Conservation (phyloP, 169 alveolate species). For the Plasmodium billcollinsi region DNA sequence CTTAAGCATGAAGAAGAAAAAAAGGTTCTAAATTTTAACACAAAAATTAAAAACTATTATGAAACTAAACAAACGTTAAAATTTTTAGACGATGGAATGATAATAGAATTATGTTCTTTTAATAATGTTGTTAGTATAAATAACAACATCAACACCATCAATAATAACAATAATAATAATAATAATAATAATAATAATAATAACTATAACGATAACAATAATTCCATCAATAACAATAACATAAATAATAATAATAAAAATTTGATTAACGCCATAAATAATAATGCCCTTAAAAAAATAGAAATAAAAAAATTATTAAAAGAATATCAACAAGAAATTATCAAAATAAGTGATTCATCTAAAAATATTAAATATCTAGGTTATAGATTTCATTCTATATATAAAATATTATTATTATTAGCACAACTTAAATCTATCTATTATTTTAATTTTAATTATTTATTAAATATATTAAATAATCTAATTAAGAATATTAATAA, state of each 20-base stretch:
- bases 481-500: constrained; percentile 66
- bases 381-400: constrained; percentile 54
- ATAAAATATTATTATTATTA: constrained; percentile 43
- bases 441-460: constrained; percentile 61
- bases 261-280: constrained; percentile 52
- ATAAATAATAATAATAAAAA: constrained; percentile 23
- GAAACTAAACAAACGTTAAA: constrained; percentile 74
- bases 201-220: no score
- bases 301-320: constrained; percentile 72
- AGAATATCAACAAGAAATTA: constrained; percentile 65
- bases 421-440: constrained; percentile 22
- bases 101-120: constrained; percentile 53
- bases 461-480: constrained; percentile 52
- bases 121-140: constrained; percentile 20
- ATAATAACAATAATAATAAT: constrained; percentile 21
- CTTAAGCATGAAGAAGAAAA: constrained; percentile 69
- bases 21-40: constrained; percentile 52
- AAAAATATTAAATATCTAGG: constrained; percentile 56
- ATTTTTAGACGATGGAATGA: constrained; percentile 74
- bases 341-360: constrained; percentile 53
- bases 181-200: constrained; percentile 21
- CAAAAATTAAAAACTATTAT: constrained; percentile 65
- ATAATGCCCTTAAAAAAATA: constrained; percentile 51
- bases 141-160: constrained; percentile 21
- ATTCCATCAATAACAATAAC: no score